Base-by-base conservation (phyloP, 2,329 filamentous ascomycete genomes). In the Neofusicoccum sp. region DNA sequence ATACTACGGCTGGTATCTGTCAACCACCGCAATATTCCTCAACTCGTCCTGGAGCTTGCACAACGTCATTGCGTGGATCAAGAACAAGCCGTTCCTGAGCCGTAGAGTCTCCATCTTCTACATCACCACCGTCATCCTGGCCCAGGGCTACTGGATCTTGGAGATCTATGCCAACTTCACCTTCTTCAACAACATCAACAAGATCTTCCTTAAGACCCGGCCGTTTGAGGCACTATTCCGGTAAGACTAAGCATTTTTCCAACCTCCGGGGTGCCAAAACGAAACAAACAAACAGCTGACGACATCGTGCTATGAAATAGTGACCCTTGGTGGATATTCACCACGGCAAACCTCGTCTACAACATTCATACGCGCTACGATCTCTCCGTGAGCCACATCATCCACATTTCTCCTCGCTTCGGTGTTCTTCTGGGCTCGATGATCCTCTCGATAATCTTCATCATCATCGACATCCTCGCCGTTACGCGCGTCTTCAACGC, bases 281-380 rank as follows among this genome's bases (percentile, higher is more conserved):
- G 14, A 14, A 20, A 26, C 16, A 58, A 61, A 9, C 11, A 31
- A 12, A 12, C 28, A 26, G 14, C 36, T 43, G 38, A 56, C 26
- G 44, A 41, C 24, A 34, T 8, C 20, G 36, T 63, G 26, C 31
- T 28, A 24, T 14, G 12, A 16, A 8, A 1, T 16, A 81, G 81
- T 8, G 86, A 89, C 64, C 86, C 86, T 0, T 89, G 86, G 86
- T 89, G 86, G 86, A 80, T 89, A 16, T 85, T 86, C 64, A 86
- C 85, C 0, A 82, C 81, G 1, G 66, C 80, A 62, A 83, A 78
- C 24, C 75, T 89, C 3, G 83, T 88, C 69, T 87, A 81, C 76
- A 85, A 85, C 47, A 87, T 88, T 69, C 85, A 84, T 62, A 79
- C 76, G 30, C 80, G 84, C 44, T 89, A 89, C 70, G 81, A 84